Conservation (phyloP, 148 eudicot genomes). For the Suaeda aralocaspica region DNA sequence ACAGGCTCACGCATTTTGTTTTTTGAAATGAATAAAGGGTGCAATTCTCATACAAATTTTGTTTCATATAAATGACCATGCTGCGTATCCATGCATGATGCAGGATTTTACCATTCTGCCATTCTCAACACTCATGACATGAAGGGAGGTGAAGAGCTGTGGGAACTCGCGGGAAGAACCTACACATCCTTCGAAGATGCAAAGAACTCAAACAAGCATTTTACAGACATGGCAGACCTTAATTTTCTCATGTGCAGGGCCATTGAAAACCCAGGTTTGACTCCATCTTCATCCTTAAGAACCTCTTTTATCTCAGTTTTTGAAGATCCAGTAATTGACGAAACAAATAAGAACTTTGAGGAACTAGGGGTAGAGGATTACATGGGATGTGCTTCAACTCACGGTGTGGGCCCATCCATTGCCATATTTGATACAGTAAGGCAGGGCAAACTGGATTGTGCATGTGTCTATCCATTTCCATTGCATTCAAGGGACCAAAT, state of each 20-base stretch:
- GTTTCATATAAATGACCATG: not conserved
- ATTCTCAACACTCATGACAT: conserved; percentile 68
- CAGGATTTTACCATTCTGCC: conserved; percentile 92
- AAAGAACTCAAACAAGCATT: conserved; percentile 69
- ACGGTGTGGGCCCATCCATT: conserved; percentile 77
- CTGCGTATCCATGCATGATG: not conserved
- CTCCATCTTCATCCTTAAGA: conserved; percentile 73
- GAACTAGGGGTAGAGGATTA: conserved; percentile 58
- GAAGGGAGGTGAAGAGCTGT: conserved; percentile 61
- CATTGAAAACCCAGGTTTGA: conserved; percentile 81
- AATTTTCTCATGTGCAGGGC: conserved; percentile 90
- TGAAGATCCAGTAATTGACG: conserved; percentile 60
- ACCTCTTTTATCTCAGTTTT: conserved; percentile 78
- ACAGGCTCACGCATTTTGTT: no score
- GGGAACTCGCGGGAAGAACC: conserved; percentile 69
- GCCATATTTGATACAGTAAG: conserved; percentile 74
- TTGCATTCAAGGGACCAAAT: conserved; percentile 84
- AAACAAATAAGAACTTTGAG: conserved; percentile 24
- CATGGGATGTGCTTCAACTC: conserved; percentile 75
- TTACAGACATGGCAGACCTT: conserved; percentile 80
- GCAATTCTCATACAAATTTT: not conserved
- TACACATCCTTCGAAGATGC: conserved; percentile 47
- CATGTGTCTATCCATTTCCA: conserved; percentile 76
- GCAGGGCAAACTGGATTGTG: conserved; percentile 65
- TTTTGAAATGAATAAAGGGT: no score